These are phyloP conservation scores for Phytophthora quininea DNA, from an alignment of 352 stramenopile species.

Conservation along the genomic window DNA sequence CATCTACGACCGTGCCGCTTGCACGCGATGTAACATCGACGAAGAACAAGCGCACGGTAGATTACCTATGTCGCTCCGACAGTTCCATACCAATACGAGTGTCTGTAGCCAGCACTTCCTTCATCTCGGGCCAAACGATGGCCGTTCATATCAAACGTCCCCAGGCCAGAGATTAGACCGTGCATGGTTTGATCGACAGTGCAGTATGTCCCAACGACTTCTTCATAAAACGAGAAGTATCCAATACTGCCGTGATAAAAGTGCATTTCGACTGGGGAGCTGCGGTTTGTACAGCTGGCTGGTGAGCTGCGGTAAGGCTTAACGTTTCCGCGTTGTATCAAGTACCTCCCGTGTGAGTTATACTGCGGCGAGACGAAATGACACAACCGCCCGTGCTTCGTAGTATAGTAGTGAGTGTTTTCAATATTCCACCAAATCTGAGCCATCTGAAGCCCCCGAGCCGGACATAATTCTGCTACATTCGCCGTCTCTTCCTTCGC, in stretches of 20 bases:
- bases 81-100: not conserved
- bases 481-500: not conserved
- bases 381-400: not conserved
- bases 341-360: not conserved
- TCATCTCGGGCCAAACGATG: not conserved
- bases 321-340: not conserved
- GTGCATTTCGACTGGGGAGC: not conserved
- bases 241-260: not conserved
- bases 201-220: not conserved
- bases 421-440: not conserved
- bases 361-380: not conserved
- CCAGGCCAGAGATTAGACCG: not conserved
- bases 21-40: not conserved
- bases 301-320: not conserved
- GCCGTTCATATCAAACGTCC: not conserved
- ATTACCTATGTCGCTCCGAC: not conserved
- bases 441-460: not conserved
- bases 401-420: not conserved
- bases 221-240: not conserved
- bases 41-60: not conserved
- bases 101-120: not conserved
- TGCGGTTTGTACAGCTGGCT: not conserved
- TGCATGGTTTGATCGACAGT: not conserved
- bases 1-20: not conserved
- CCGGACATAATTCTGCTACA: not conserved